Evolutionary conservation across 2,329 filamentous ascomycete species (phyloP), one percentile per base, ranked within the genome.

Genomic region (Arthroderma sp.): DNA sequence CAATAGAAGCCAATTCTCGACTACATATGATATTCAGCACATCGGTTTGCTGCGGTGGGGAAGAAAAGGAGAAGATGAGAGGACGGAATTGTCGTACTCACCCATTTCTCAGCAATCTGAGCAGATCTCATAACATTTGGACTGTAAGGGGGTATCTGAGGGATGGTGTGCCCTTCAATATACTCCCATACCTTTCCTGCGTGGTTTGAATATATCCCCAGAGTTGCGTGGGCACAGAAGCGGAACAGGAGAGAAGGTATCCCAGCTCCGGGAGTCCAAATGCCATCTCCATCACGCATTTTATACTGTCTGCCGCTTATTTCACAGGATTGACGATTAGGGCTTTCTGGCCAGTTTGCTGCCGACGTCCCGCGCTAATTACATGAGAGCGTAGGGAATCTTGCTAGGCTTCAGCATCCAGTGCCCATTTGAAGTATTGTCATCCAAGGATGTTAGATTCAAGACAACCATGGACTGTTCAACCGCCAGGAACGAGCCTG

Each of bases 91-190:
- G 39, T 6, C 27, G 28, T 9, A 43, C 40, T 9, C 28, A 43
- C 44, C 44, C 44, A 47, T 43, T 39, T 47, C 5, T 27, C 34
- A 43, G 40, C 40, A 33, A 43, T 36, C 8, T 22, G 6, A 9
- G 15, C 11, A 8, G 40, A 6, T 9, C 37, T 28, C 5, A 47
- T 5, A 2, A 29, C 36, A 29, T 47, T 32, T 8, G 40, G 39
- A 22, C 41, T 31, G 29, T 37, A 47, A 2, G 44, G 44, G 4
- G 44, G 29, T 34, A 42, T 38, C 10, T 46, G 44, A 15, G 42
- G 15, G 4, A 42, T 38, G 6, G 33, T 33, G 22, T 41, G 31
- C 15, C 5, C 38, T 29, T 36, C 28, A 30, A 29, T 27, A 28
- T 10, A 1, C n/a, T 9, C 10, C n/a, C 11, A n/a, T 8, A 6